Base-by-base conservation (phyloP, 2,329 filamentous ascomycete species). In the Pseudogymnoascus sp. region DNA sequence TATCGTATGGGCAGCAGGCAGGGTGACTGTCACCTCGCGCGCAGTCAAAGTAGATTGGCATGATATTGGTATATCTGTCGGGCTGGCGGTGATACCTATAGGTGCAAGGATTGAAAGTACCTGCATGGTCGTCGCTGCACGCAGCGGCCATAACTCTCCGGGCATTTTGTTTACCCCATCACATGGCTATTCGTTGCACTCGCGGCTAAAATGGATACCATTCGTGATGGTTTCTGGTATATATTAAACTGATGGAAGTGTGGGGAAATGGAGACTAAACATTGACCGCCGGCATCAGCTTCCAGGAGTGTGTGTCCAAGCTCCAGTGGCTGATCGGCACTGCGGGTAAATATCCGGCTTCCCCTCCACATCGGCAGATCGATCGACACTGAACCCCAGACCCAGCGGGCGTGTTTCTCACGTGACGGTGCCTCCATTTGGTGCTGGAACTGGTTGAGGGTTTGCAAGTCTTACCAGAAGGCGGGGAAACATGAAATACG, bases 241-340 rank as follows among this genome's bases (percentile, higher is more conserved):
- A 56, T 1, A 56, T 56, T 56, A 56, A 56, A 56, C 25, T 56
- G 28, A 31, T 56, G 11, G n/a, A 3, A 56, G 25, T 56, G 46
- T 56, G 46, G 46, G 46, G 25, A 31, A 34, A 34, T 56, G 46
- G 46, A 34, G 25, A 34, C 25, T 34, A 18, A 18, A 56, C 14
- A 18, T 53, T 56, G 46, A 14, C 46, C 46, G n/a, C 5, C 46
- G 25, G 46, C 46, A 34, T 56, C 46, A 34, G 10, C 46, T 56
- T 56, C 46, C 46, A 56, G 8, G 8, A 31, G n/a, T 56, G 25
- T 12, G 46, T 12, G 46, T 34, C 46, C 46, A 56, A 31, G 25
- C 46, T 53, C 46, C 25, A 53, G 28, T 53, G 46, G 46, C 25
- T 56, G 46, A 56, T 56, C 46, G 46, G 46, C 46, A 56, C 46